Percentiles rank a stretch among this genome's conserved stretches.
Conservation (phyloP, 2,329 filamentous ascomycete genomes). For the Myotisia sp. region DNA sequence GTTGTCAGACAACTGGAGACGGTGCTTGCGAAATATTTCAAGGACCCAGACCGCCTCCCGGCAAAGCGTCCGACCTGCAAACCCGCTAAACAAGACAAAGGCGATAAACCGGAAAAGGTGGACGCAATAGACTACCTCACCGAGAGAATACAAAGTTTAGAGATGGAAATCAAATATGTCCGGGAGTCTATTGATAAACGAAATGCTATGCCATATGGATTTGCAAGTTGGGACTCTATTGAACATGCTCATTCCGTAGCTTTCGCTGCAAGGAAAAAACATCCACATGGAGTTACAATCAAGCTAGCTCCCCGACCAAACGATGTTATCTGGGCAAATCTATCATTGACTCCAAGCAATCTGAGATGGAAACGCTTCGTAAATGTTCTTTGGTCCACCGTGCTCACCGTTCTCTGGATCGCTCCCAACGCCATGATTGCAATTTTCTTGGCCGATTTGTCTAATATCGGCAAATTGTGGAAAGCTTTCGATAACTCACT, state of each 20-base stretch:
- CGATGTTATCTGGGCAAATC: constrained; percentile 93
- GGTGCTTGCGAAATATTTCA: constrained; percentile 77
- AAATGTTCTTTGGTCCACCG: constrained; percentile 69
- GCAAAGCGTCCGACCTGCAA: constrained; percentile 61
- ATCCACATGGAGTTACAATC: constrained; percentile 63
- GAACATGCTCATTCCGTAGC: constrained; percentile 78
- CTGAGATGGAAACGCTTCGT: constrained; percentile 59
- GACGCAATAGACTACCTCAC: constrained; percentile 93
- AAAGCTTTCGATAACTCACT: constrained; percentile 54
- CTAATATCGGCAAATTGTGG: constrained; percentile 71
- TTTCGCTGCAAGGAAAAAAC: constrained; percentile 65
- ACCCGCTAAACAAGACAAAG: constrained; percentile 64
- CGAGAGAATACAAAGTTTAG: constrained; percentile 66
- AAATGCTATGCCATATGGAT: constrained; percentile 80
- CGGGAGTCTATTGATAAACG: constrained; percentile 71
- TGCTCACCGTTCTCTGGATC: constrained; percentile 75
- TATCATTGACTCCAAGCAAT: constrained; percentile 54
- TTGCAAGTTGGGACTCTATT: constrained; percentile 84
- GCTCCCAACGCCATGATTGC: constrained; percentile 88
- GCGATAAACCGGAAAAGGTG: constrained; percentile 51
- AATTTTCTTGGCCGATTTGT: constrained; percentile 77
- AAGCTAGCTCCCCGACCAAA: constrained; percentile 69
- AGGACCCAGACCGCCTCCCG: constrained; percentile 69
- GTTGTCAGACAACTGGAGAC: constrained; percentile 70
- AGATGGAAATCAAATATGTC: constrained; percentile 70